Base-by-base conservation (phyloP, 140 eudicot genomes). In the Bidens hawaiensis region DNA sequence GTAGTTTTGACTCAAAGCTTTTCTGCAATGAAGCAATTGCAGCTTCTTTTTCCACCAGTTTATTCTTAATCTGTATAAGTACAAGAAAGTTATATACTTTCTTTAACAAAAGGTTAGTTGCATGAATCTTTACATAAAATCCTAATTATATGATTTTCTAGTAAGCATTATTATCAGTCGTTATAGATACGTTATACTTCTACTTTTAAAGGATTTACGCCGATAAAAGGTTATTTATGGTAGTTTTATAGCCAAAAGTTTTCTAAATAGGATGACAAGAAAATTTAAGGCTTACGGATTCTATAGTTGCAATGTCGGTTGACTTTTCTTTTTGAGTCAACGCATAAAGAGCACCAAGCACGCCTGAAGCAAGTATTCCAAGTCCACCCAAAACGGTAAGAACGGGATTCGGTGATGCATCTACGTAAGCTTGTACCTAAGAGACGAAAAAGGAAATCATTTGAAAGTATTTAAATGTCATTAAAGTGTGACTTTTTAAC, bases 261-360 rank as follows among this genome's bases (percentile, higher is more conserved):
- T 45, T n/a, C 45, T 14, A 30, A 23, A 74, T 22, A 18, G 43
- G 53, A 30, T 63, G 33, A 15, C 60, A 48, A 9, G 45, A 18
- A 31, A 25, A 69, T 23, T 61, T 6, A 62, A 33, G n/a, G 46
- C 94, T 82, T 90, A 91, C 98, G 54, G 89, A 80, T 82, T 87
- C 89, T 63, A 91, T 75, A 17, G 76, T 78, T 52, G 79, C 78
- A 43, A 77, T 78, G 49, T 70, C 45, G 45, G 72, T 50, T 6
- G 75, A 72, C 73, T 84, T 91, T 70, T 87, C 98, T 75, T 91
- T 82, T 67, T 52, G 83, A 58, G 89, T 71, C 66, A 81, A 78
- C 27, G 95, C 87, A 76, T 80, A 87, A 16, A 91, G 73, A 45
- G 87, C 90, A 71, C 89, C 94, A 76, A 91, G 88, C 50, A 82